These are phyloP conservation scores for Pseudoturritis turrita DNA, from an alignment of 345 rosid species.

Conservation along the genomic window DNA sequence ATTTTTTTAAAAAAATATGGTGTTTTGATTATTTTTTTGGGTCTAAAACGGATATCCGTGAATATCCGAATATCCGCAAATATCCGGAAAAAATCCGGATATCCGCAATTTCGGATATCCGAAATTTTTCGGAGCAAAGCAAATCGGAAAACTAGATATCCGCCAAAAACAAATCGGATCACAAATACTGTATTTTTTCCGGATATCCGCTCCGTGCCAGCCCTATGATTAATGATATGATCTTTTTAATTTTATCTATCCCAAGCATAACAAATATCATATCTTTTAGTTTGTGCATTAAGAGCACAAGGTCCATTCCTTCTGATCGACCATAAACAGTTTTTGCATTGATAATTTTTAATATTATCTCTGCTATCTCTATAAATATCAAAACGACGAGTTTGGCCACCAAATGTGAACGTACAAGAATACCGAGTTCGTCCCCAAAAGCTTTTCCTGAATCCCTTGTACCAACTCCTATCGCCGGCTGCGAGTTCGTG, in stretches of 20 bases:
- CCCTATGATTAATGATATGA: background rate
- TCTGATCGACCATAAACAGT: background rate
- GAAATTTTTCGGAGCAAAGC: no score
- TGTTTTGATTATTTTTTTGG: no score
- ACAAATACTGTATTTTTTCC: no score
- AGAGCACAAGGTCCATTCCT: background rate
- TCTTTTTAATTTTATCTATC: background rate
- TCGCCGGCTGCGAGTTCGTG: background rate
- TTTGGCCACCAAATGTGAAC: background rate
- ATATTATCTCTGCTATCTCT: background rate
- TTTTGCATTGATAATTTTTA: background rate
- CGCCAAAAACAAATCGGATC: no score
- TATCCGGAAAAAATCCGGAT: no score
- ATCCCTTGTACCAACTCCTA: background rate
- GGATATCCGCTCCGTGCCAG: no score
- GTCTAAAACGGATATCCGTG: no score
- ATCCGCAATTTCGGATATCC: no score
- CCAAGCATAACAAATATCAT: slow-evolving; percentile 10
- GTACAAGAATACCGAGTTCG: fast-evolving
- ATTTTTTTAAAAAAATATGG: no score
- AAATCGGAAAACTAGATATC: no score
- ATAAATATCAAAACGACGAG: background rate
- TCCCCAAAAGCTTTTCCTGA: background rate
- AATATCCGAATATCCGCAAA: no score
- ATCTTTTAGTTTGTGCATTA: background rate